Conservation (phyloP, 2,329 filamentous ascomycete species). For the Xylaria sp. region DNA sequence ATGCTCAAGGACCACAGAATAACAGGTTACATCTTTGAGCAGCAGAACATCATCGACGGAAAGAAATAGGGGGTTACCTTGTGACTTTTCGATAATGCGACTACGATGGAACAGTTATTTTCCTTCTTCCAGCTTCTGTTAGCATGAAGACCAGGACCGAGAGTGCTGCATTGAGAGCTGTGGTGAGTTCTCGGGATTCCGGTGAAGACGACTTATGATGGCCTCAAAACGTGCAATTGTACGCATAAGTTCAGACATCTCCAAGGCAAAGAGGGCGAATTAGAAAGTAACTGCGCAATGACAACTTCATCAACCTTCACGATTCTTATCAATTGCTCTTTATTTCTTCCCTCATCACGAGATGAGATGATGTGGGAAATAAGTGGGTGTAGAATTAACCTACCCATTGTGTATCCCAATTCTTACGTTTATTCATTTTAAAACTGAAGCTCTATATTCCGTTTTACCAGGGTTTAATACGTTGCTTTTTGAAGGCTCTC, state of each 20-base stretch:
- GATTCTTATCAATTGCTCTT: neutral
- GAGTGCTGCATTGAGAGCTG: conserved; percentile 1
- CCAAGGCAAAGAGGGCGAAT: conserved; percentile 2
- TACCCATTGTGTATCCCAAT: no score
- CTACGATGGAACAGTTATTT: neutral
- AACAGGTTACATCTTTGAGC: conserved; percentile 72
- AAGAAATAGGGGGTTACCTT: conserved; percentile 18
- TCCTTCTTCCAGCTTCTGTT: neutral
- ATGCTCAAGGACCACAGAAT: conserved; percentile 71
- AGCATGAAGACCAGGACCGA: neutral
- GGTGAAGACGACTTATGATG: conserved; percentile 4
- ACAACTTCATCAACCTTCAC: neutral
- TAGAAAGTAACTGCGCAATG: conserved; percentile 7
- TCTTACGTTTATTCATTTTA: no score
- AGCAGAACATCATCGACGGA: conserved; percentile 62
- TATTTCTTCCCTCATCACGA: neutral
- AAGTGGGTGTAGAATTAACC: no score
- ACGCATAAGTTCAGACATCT: conserved; percentile 3
- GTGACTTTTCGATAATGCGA: neutral
- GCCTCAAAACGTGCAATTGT: conserved; percentile 7
- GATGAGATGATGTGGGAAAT: no score
- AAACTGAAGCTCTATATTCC: no score
- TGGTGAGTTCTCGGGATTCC: conserved; percentile 4
- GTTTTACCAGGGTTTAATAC: no score
- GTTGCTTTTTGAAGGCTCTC: no score